These are phyloP conservation scores for Dactylella cylindrospora DNA, from an alignment of 2,329 filamentous ascomycete genomes.

Conservation along the genomic window DNA sequence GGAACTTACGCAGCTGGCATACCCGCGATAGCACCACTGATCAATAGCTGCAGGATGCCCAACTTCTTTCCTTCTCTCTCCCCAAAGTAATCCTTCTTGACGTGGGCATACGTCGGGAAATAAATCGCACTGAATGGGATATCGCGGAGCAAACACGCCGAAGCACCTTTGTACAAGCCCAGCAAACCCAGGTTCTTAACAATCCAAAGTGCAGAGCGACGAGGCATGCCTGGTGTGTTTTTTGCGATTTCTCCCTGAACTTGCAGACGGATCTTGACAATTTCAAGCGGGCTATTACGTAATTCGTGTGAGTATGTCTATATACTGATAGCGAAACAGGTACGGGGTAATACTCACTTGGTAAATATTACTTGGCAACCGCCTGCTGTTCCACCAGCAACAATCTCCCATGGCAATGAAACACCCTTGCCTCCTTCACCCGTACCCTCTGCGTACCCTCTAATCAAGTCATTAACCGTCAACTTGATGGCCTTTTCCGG, in stretches of 20 bases:
- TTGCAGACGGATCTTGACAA: conserved; percentile 98
- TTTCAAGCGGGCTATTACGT: conserved; percentile 82
- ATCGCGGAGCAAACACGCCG: conserved; percentile 89
- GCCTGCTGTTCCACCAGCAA: conserved; percentile 87
- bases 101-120: conserved; percentile 92
- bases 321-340: background rate
- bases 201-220: conserved; percentile 96
- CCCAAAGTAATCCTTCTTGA: conserved; percentile 92
- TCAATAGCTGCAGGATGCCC: conserved; percentile 84
- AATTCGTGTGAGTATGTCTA: background rate
- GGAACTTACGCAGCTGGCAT: conserved; percentile 69
- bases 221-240: conserved; percentile 71
- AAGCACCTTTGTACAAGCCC: conserved; percentile 94
- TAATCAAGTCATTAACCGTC: conserved; percentile 92
- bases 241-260: conserved; percentile 96
- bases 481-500: conserved; percentile 99
- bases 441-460: conserved; percentile 69
- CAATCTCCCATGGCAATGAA: conserved; percentile 68
- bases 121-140: conserved; percentile 98
- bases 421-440: conserved; percentile 56
- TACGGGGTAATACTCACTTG: conserved; percentile 58
- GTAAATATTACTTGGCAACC: conserved; percentile 77
- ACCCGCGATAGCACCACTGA: conserved; percentile 88
- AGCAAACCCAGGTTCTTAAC: conserved; percentile 90
- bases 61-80: conserved; percentile 80